Base-by-base conservation (phyloP, 768 basidiomycete species). In the Podaxis sp. region DNA sequence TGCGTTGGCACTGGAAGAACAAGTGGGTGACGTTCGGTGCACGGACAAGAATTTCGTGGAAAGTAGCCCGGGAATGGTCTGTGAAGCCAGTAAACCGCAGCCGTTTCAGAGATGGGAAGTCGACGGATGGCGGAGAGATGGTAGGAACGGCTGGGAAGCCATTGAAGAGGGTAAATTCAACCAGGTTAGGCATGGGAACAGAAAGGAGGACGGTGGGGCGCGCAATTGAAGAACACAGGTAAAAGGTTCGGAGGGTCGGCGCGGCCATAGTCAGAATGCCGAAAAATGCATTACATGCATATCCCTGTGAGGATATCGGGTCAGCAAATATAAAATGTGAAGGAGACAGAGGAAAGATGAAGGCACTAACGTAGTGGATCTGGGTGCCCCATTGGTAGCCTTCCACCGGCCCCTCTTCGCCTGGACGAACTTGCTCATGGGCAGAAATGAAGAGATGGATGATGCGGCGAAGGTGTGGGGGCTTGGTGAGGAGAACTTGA, bases 391-490 rank as follows among this genome's bases (percentile, higher is more conserved):
- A 58, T 43, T 51, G 56, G 4, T 41, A 61, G 13, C 37, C 43
- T 27, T 51, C 38, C 3, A 27, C 25, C n/a, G 46, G 37, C n/a
- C 25, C 47, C n/a, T 25, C 40, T 37, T 51, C 17, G 12, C 57
- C 60, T 19, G 58, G 43, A 43, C 37, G 40, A 33, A 52, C 59
- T 70, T 66, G 17, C 58, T 61, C 57, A 68, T 66, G 55, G 29
- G 65, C 64, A 11, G 71, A 69, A 25, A 76, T 54, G 58, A 72
- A 73, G 12, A 76, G 68, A 37, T 72, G 69, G 24, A 69, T 68
- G 19, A 76, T 72, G 22, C 66, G 68, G 19, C 72, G 68, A 47
- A 66, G 59, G n/a, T 64, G 27, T 1, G 65, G 59, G 25, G 69
- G 70, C 25, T 68, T 67, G 15, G 36, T 52, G 24, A 65, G 56